Base-by-base conservation (phyloP, 176 grass and related monocot species). In the bread wheat (Triticum aestivum) region DNA sequence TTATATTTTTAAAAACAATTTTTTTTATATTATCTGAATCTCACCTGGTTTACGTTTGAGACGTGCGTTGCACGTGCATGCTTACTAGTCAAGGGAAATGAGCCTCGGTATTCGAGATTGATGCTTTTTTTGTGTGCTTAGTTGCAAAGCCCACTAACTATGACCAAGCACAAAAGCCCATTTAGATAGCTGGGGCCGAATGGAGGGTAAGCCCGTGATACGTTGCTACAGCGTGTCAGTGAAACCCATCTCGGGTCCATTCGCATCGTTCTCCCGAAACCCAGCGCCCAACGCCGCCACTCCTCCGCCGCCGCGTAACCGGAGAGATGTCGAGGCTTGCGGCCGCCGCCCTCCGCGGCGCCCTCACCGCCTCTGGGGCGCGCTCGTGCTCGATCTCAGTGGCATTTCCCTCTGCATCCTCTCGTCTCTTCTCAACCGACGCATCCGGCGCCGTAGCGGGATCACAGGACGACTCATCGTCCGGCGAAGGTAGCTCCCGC, bases 281-380 rank as follows among this genome's bases (percentile, higher is more conserved):
- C 41, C 2, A 34, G 35, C 8, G 33, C 37, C 35, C 27, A 5
- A 20, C 77, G 23, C 41, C 78, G 14, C 29, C 76, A 77, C 45
- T 75, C 54, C 89, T 32, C 77, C 82, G 49, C 89, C 81, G 81
- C 75, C 11, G 61, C 70, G 51, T 70, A 78, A 71, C 77, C 71
- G 86, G 64, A 81, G 71, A 81, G 65, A 91, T 85, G 90, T 82
- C 90, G 82, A 91, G 86, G 64, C 54, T 88, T 64, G 54, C 72
- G 51, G 82, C 41, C 13, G 90, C 86, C 63, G 82, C 51, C 41
- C 64, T 91, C 26, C 64, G 63, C 32, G 78, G 82, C 32, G 70
- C 82, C 78, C 13, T 71, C 2, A 37, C 77, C 34, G 33, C 71
- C 8, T 88, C 49, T 35, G 37, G 38, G 51, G 6, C 20, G 3